A percentile compares a stretch with the other conserved stretches of the same genome.
Conservation (phyloP, 345 rosid species). For the Passiflora organensis region DNA sequence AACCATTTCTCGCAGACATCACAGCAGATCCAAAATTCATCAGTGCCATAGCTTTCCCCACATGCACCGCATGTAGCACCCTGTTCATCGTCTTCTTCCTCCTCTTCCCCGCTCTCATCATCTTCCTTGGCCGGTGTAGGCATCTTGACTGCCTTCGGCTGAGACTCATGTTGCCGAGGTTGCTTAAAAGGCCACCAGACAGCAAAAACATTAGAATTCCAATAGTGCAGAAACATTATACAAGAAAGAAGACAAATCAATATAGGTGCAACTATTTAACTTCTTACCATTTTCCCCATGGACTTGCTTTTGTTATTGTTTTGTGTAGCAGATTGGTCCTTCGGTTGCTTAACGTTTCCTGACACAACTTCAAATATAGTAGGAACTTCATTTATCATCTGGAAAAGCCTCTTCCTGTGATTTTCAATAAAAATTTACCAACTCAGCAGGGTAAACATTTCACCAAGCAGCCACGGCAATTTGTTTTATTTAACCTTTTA, state of each 20-base stretch:
- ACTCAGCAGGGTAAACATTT: too few species aligned
- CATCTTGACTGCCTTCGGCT: conserved; percentile 56
- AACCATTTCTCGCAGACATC: conserved; percentile 97
- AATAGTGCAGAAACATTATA: neutral
- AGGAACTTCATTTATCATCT: conserved; percentile 93
- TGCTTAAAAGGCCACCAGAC: conserved; percentile 31
- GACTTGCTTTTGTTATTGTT: conserved; percentile 71
- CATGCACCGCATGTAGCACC: conserved; percentile 98
- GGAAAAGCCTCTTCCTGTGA: conserved; percentile 96
- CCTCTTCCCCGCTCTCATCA: conserved; percentile 90
- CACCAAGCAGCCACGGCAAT: too few species aligned
- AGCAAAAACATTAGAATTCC: conserved; percentile 6
- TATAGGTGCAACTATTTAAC: conserved; percentile 2
- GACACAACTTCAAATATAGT: conserved; percentile 88
- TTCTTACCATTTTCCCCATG: conserved; percentile 57
- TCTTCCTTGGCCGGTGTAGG: conserved; percentile 76
- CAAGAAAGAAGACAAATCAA: neutral
- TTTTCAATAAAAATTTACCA: too few species aligned
- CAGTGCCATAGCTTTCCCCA: conserved; percentile 86
- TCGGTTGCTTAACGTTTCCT: conserved; percentile 64
- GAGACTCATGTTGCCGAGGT: conserved; percentile 64
- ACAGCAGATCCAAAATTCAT: conserved; percentile 98
- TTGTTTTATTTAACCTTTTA: too few species aligned
- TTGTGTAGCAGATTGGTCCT: conserved; percentile 67
- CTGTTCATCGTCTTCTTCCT: conserved; percentile 79